These are phyloP conservation scores for Globisporangium rhizosaccharum DNA, from an alignment of 352 stramenopile genomes.

Conservation along the genomic window DNA sequence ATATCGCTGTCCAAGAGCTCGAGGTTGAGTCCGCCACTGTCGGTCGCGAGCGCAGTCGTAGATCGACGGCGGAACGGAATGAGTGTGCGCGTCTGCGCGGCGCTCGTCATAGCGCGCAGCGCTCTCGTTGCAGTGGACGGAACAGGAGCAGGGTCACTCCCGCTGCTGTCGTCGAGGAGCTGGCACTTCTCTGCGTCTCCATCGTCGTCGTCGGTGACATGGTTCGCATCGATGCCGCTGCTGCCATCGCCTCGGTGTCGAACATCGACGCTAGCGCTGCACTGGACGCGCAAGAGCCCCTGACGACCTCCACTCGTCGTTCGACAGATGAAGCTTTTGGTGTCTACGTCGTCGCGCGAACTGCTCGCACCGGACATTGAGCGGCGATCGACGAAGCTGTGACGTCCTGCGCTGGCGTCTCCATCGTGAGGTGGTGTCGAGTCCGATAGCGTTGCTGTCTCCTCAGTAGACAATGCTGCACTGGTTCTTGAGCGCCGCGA, in stretches of 20 bases:
- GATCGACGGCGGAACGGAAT: constrained; percentile 10
- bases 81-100: not conserved
- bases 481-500: constrained; percentile 1
- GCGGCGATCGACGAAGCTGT: constrained; percentile 9
- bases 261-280: constrained; percentile 11
- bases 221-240: not conserved
- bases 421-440: not conserved
- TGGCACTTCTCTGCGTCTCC: constrained; percentile 6
- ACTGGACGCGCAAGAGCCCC: constrained; percentile 24
- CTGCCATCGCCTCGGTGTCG: not conserved
- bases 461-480: not conserved
- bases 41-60: not conserved
- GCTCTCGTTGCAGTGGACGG: too few relatives aligned
- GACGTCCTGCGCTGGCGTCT: constrained; percentile 12
- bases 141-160: not conserved
- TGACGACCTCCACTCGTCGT: constrained; percentile 14
- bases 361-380: not conserved
- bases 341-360: constrained; percentile 8
- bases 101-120: not conserved
- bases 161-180: constrained; percentile 4
- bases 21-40: constrained; percentile 10
- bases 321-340: constrained; percentile 26
- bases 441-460: not conserved
- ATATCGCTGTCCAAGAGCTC: constrained; percentile 20
- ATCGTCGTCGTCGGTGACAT: not conserved